These are phyloP conservation scores for Cardamine chenopodiifolia DNA, from an alignment of 345 rosid species.

Conservation along the genomic window DNA sequence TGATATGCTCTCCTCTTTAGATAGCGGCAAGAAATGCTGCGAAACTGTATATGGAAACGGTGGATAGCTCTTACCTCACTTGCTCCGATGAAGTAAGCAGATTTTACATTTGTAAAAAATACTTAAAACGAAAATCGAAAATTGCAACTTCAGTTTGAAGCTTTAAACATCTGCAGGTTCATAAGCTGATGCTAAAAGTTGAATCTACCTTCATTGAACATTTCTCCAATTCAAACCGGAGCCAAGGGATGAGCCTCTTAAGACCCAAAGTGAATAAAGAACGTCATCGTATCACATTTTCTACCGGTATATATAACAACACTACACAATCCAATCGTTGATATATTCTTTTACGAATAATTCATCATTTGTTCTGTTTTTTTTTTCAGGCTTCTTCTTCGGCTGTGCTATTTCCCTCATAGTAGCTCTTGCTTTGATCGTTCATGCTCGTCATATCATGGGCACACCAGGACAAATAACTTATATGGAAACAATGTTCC, in stretches of 20 bases:
- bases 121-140: not conserved
- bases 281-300: slow-evolving; percentile 55
- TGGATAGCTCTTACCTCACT: slow-evolving; percentile 51
- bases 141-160: not conserved
- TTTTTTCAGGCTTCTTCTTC: slow-evolving; percentile 55
- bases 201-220: slow-evolving; percentile 62
- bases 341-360: not conserved
- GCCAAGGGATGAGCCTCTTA: slow-evolving; percentile 57
- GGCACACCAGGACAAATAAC: slow-evolving; percentile 46
- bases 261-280: slow-evolving; percentile 60
- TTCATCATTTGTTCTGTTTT: not conserved
- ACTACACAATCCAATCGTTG: not conserved
- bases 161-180: slow-evolving; percentile 39
- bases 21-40: slow-evolving; percentile 45
- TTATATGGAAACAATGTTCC: slow-evolving; percentile 79
- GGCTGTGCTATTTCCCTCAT: slow-evolving; percentile 69
- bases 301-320: slow-evolving; percentile 46
- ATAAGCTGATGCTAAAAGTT: slow-evolving; percentile 51
- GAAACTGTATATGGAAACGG: slow-evolving; percentile 46
- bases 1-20: slow-evolving; percentile 25
- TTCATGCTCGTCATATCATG: slow-evolving; percentile 54
- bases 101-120: not conserved
- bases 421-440: slow-evolving; percentile 50
- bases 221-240: slow-evolving; percentile 58
- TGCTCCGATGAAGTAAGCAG: slow-evolving; percentile 46